Base-by-base conservation (phyloP, 1,284 basidiomycete species). In the Gastroboletus turbinatus region DNA sequence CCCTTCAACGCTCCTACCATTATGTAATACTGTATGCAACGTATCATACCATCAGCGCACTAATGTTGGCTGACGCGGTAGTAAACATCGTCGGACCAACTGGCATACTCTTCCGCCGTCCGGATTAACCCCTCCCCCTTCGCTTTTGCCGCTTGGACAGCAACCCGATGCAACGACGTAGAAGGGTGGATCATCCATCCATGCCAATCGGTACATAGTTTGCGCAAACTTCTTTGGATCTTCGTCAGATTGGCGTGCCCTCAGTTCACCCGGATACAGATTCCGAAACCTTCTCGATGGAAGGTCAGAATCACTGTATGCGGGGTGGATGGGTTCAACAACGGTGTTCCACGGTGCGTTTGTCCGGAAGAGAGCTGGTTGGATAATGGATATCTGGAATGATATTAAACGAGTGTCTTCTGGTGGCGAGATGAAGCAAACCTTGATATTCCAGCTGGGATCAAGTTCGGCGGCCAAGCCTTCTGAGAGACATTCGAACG, bases 401-500 rank as follows among this genome's bases (percentile, higher is more conserved):
- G 25, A 7, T 29, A 44, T 50, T 25, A 50, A 6, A 21, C 25
- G 6, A 39, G 10, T 19, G 7, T 38, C 21, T 23, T 45, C 5
- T 21, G 21, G n/a, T 6, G 39, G 21, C 8, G 19, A 48, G 32
- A 23, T 17, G 21, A 23, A 47, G 10, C 53, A 0, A 32, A 67
- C 66, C 60, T 69, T 71, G 46, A 68, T 68, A 29, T 67, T 61
- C 67, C 67, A 68, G n/a, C 14, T 56, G 7, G 69, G 67, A 17
- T 68, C 69, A 9, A 71, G 57, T 50, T 68, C 67, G 30, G 57
- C 44, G 14, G 46, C 56, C 53, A 69, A 47, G 11, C 67, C 67
- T 35, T 70, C 57, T 3, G 69, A 58, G 48, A 70, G 63, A 51
- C 64, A 65, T 57, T 71, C 67, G 3, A 68, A 52, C 16, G 69